phyloP scores from a whole-genome alignment of 192 early-diverging fungal genomes.

The Entomortierella parvispora region DNA sequence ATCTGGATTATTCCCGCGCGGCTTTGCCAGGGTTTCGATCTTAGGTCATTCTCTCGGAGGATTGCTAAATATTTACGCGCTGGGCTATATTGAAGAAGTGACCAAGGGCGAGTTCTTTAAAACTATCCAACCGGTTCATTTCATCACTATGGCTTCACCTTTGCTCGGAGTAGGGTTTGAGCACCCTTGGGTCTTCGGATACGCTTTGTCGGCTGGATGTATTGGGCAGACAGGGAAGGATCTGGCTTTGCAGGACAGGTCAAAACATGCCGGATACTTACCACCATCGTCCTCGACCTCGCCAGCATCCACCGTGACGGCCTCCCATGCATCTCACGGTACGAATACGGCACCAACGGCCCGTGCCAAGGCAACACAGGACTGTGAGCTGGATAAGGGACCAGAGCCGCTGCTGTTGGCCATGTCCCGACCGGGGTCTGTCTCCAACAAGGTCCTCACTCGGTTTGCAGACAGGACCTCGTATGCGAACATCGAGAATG shows the following conservation, averaged over 20 bases:
- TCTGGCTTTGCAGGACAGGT: slow-evolving; percentile 31
- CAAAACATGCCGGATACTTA: slow-evolving; percentile 2
- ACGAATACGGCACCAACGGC: neutral
- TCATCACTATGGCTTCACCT: slow-evolving; percentile 60
- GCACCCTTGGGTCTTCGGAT: slow-evolving; percentile 48
- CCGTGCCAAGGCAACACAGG: neutral
- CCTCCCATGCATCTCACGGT: neutral
- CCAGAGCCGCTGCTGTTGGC: slow-evolving; percentile 51
- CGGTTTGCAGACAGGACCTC: slow-evolving; percentile 52
- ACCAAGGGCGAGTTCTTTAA: slow-evolving; percentile 57
- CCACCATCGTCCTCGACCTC: slow-evolving; percentile 1
- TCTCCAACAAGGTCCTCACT: slow-evolving; percentile 37
- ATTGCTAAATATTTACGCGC: slow-evolving; percentile 55
- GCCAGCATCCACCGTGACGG: neutral
- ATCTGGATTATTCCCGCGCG: slow-evolving; percentile 12
- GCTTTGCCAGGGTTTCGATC: slow-evolving; percentile 53
- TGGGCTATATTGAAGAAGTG: slow-evolving; percentile 54
- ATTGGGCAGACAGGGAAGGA: slow-evolving; percentile 64
- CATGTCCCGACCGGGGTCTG: slow-evolving; percentile 48
- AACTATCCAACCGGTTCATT: slow-evolving; percentile 51
- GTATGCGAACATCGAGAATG: slow-evolving; percentile 62
- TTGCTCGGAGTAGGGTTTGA: slow-evolving; percentile 54
- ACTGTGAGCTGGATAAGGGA: slow-evolving; percentile 17
- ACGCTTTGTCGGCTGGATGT: slow-evolving; percentile 40
- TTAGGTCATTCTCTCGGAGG: slow-evolving; percentile 65